A percentile compares a stretch with the other conserved stretches of the same genome.
Evolutionary conservation across 495 filamentous ascomycete genomes (phyloP).

Genomic region (Pseudevernia furfuracea): DNA sequence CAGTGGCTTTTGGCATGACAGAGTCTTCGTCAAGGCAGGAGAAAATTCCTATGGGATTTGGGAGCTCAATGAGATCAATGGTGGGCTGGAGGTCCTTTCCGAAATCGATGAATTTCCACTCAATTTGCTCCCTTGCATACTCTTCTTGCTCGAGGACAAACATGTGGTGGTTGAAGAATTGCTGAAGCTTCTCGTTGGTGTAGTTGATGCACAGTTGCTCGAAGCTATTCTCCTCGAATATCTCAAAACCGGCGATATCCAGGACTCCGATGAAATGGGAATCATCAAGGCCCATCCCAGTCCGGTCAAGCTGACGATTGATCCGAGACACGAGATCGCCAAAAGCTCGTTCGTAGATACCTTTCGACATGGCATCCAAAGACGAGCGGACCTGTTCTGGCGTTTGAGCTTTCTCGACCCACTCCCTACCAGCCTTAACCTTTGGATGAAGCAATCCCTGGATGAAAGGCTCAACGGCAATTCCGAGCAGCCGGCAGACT

Average conservation of each 20-base stretch:
- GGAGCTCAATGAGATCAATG: slow-evolving; percentile 91
- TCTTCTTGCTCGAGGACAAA: slow-evolving; percentile 99
- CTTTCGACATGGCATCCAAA: slow-evolving; percentile 89
- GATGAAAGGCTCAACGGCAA: slow-evolving; percentile 73
- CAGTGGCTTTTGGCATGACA: slow-evolving; percentile 98
- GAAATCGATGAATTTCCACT: slow-evolving; percentile 99
- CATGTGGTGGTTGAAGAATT: slow-evolving; percentile 99
- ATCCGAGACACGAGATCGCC: slow-evolving; percentile 87
- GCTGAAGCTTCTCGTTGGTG: slow-evolving; percentile 98
- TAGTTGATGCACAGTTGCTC: slow-evolving; percentile 99
- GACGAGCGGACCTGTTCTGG: slow-evolving; percentile 89
- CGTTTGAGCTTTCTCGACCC: slow-evolving; percentile 96
- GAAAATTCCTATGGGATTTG: slow-evolving; percentile 97
- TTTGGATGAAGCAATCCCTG: slow-evolving; percentile 83
- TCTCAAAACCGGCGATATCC: slow-evolving; percentile 99
- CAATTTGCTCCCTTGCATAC: slow-evolving; percentile 94
- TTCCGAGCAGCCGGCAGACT: slow-evolving; percentile 78
- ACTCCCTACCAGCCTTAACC: slow-evolving; percentile 92
- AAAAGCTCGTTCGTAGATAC: slow-evolving; percentile 94
- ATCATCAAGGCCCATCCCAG: slow-evolving; percentile 70
- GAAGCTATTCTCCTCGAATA: slow-evolving; percentile 97
- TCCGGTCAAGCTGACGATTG: slow-evolving; percentile 82
- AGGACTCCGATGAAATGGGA: slow-evolving; percentile 95
- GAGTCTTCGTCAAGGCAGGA: slow-evolving; percentile 97
- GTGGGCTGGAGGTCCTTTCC: slow-evolving; percentile 95